phyloP scores from a whole-genome alignment of 768 basidiomycete species.

The Hericium coralloides region DNA sequence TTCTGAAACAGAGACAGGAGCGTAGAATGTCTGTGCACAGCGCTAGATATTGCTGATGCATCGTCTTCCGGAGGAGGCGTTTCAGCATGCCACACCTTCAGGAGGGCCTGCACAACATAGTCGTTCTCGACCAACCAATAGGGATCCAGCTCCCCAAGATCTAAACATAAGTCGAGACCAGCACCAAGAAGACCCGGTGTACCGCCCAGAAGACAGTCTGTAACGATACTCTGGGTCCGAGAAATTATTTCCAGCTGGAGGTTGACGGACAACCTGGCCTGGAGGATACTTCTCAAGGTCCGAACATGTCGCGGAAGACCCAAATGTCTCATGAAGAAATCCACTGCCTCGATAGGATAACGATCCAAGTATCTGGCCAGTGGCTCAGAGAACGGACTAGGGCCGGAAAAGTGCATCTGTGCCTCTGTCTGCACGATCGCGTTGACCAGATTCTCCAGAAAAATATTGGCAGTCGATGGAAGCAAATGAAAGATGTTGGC shows the following conservation, averaged over 20 bases:
- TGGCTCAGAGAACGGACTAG: slow-evolving; percentile 89
- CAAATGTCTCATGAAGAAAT: slow-evolving; percentile 78
- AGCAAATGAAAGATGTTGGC: slow-evolving; percentile 97
- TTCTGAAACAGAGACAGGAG: slow-evolving; percentile 73
- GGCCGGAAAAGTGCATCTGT: slow-evolving; percentile 81
- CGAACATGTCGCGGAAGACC: slow-evolving; percentile 70
- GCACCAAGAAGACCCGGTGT: slow-evolving; percentile 50
- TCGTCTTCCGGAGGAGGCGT: slow-evolving; percentile 25
- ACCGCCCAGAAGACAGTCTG: slow-evolving; percentile 39
- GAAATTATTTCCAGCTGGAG: slow-evolving; percentile 60
- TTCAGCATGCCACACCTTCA: slow-evolving; percentile 63
- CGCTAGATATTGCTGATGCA: slow-evolving; percentile 37
- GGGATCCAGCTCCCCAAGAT: slow-evolving; percentile 59
- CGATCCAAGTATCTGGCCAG: slow-evolving; percentile 86
- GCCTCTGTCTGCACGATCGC: slow-evolving; percentile 88
- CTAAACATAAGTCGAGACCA: slow-evolving; percentile 67
- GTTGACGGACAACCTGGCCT: slow-evolving; percentile 69
- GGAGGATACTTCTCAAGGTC: slow-evolving; percentile 77
- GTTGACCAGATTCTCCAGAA: slow-evolving; percentile 81
- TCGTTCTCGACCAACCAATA: slow-evolving; percentile 64
- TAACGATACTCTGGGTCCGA: slow-evolving; percentile 44
- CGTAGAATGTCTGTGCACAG: slow-evolving; percentile 51
- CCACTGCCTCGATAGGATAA: slow-evolving; percentile 77
- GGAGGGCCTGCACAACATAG: slow-evolving; percentile 59
- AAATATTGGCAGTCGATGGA: slow-evolving; percentile 87